Evolutionary conservation across 495 filamentous ascomycete species (phyloP).

Genomic region (Aspergillus cavernicola): DNA sequence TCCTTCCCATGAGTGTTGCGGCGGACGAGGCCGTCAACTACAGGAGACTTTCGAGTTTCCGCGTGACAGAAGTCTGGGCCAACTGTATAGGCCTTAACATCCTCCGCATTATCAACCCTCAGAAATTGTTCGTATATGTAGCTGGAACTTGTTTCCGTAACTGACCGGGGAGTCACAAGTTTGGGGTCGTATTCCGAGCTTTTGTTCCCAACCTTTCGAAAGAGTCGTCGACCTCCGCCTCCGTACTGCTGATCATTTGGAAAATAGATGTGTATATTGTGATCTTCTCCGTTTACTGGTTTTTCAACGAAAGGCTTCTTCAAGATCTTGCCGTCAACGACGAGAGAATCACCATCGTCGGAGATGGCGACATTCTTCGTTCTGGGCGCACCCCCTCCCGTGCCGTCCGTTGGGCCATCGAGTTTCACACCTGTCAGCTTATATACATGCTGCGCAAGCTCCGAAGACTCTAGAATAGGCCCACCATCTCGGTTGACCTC

Average conservation of each 20-base stretch:
- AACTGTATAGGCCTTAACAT: constrained; percentile 98
- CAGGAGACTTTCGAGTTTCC: constrained; percentile 93
- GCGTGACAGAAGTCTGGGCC: constrained; percentile 92
- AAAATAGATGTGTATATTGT: constrained; percentile 98
- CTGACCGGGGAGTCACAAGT: constrained; percentile 69
- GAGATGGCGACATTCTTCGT: constrained; percentile 71
- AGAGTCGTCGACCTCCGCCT: constrained; percentile 85
- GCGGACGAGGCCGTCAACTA: constrained; percentile 92
- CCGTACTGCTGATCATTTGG: constrained; percentile 68
- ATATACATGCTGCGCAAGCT: constrained; percentile 74
- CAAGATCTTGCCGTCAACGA: constrained; percentile 77
- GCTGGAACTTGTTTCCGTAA: constrained; percentile 72
- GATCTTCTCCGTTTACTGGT: constrained; percentile 95
- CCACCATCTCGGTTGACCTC: constrained; percentile 95
- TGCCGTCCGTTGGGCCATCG: constrained; percentile 69
- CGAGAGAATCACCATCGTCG: constrained; percentile 78
- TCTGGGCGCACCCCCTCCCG: constrained; percentile 53
- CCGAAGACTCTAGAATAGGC: constrained; percentile 67
- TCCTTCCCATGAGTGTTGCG: constrained; percentile 97
- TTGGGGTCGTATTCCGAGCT: constrained; percentile 86
- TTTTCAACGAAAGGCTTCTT: constrained; percentile 98
- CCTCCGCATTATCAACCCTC: constrained; percentile 90
- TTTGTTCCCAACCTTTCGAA: constrained; percentile 97
- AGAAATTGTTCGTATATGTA: constrained; percentile 98
- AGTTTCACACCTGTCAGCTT: constrained; percentile 76